Evolutionary conservation across 75 land plant genomes (phyloP), one percentile per base, ranked within the genome.

Genomic region (Sequoiadendron giganteum): DNA sequence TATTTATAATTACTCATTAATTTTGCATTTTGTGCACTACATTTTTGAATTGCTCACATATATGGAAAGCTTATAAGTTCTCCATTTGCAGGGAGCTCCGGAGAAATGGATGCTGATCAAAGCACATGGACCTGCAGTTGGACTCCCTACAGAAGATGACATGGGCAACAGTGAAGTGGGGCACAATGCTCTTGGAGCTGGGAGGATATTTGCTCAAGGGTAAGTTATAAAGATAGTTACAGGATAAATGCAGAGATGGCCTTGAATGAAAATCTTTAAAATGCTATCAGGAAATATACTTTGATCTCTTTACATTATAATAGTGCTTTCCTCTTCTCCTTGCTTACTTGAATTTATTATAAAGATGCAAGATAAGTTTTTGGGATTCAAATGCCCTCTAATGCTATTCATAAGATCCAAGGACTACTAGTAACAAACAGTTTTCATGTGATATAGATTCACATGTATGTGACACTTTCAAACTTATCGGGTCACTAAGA

Each of bases 101-200:
- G 98, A 98, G 11, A 90, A 56, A 28, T 98, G 99, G 99, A 93
- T 95, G 82, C 88, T 96, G 88, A 88, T 98, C 0, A 93, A 86
- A 88, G 99, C 99, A 58, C 98, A 98, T 86, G 99, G 99, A 11
- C 95, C 79, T 61, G 97, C 97, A 15, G 99, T 98, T 19, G 99
- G 99, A 39, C 95, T 98, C 78, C 99, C 98, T 13, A 94, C 95
- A 2, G 97, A 95, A n/a, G 99, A 98, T 89, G 99, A 98, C 87
- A 98, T 98, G 99, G 98, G 99, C 2, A 98, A 98, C 92, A 98
- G 98, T 94, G 99, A 98, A 91, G 99, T 96, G 48, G 99, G 99
- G 65, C 99, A 98, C 87, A 98, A 98, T 90, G 99, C 98, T 48
- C 93, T 98, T 84, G 99, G 99, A 32, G 99, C 99, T 87, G 98